Evolutionary conservation across 257 asterid species (phyloP), one percentile per base, ranked within the genome.

Genomic region (Solanum virginianum): DNA sequence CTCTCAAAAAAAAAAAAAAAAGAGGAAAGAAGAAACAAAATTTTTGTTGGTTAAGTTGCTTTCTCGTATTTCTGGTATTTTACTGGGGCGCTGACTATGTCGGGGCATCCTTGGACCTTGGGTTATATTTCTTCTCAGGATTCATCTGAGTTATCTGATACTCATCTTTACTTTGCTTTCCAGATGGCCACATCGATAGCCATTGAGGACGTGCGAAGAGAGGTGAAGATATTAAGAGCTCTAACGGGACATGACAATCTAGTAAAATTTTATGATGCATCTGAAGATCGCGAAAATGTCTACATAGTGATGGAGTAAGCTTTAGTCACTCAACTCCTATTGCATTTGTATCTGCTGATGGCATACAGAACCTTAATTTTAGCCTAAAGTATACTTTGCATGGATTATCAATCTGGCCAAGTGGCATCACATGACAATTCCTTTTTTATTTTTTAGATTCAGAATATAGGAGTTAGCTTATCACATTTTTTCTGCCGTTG

Each of bases 251-350:
- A 93, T 74, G 90, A 85, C 82, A 91, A 91, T 85, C 89, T 91
- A 65, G 92, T 93, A 75, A 89, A 89, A 80, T 88, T 93, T 88
- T 89, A 89, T 41, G 93, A 93, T 79, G 90, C 96, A 66, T 90
- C 86, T 24, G 96, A 91, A 80, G 96, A 91, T 86, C 91, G 88
- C 84, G 91, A 91, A 10, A 90, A 88, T 87, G 92, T 93, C 63
- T 93, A 88, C 72, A 88, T 89, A 68, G 94, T 90, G 51, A 93
- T 91, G 93, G 96, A 92, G 96, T 92, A 90, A 89, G 95, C 87
- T 85, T 83, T 43, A 18, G 80, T 22, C 11, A 20, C 80, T 72
- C 81, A 69, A 54, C 29, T n/a, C 81, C 80, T 26, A 7, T 87
- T 36, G n/a, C 80, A 26, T 16, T 59, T 51, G 13, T 60, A 51